These are phyloP conservation scores for Vinca minor DNA, from an alignment of 257 asterid species.

Conservation along the genomic window DNA sequence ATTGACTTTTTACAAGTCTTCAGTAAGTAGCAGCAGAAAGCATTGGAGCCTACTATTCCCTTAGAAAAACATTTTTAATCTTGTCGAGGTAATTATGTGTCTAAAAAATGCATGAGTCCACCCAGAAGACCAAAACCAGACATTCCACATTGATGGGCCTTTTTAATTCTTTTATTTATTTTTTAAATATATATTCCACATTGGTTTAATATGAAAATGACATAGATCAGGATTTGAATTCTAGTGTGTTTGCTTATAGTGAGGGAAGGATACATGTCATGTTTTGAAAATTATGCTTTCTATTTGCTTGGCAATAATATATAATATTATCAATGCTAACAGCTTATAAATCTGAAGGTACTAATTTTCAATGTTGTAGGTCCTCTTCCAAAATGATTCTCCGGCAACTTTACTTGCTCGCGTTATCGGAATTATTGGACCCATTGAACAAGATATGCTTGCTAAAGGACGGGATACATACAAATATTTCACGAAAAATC, in stretches of 20 bases:
- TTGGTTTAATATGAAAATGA: neutral
- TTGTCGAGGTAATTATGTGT: neutral
- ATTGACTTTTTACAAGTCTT: neutral
- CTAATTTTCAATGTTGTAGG: constrained; percentile 39
- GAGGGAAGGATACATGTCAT: neutral
- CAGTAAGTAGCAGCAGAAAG: neutral
- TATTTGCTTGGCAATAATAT: neutral
- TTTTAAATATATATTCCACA: no score
- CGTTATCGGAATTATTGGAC: constrained; percentile 75
- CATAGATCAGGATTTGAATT: neutral
- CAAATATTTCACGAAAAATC: constrained; percentile 85
- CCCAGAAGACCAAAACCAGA: neutral
- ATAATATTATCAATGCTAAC: neutral
- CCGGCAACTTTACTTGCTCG: constrained; percentile 98
- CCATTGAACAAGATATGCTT: constrained; percentile 77
- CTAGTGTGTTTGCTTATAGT: neutral
- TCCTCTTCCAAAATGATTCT: constrained; percentile 94
- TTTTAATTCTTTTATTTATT: no score
- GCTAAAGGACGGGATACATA: constrained; percentile 80
- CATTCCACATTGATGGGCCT: no score
- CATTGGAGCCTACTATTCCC: neutral
- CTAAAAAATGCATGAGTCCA: neutral
- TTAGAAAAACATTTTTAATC: neutral
- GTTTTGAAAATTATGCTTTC: neutral
- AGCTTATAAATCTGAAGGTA: constrained; percentile 1